Conservation (phyloP, 129 eudicot species). For the Centrapalus pauciflorus region DNA sequence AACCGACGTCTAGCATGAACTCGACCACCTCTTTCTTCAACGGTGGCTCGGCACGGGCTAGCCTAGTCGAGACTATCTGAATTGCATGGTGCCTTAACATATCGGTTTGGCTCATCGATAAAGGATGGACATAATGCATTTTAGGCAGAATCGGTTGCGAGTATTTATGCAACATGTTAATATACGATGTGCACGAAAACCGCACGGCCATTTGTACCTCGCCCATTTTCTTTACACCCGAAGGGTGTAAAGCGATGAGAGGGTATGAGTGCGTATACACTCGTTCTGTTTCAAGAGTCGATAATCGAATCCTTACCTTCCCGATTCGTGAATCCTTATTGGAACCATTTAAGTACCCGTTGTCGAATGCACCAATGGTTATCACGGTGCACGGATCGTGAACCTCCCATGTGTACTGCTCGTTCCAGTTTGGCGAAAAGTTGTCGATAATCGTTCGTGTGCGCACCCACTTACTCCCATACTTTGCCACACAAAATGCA, state of each 20-base stretch:
- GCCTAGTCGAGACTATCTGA: conserved; percentile 53
- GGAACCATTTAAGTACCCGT: conserved; percentile 51
- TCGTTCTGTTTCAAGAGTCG: conserved; percentile 80
- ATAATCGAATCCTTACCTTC: conserved; percentile 75
- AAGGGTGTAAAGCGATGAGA: conserved; percentile 61
- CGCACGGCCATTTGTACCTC: conserved; percentile 85
- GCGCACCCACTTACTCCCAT: conserved; percentile 81
- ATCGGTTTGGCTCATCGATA: conserved; percentile 60
- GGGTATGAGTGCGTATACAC: conserved; percentile 92
- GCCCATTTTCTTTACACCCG: conserved; percentile 91
- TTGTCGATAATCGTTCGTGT: conserved; percentile 77
- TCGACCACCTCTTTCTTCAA: conserved; percentile 73
- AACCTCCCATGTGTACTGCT: conserved; percentile 97
- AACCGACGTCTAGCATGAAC: conserved; percentile 67
- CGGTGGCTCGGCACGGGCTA: conserved; percentile 80
- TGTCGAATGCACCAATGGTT: conserved; percentile 74
- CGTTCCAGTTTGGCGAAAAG: conserved; percentile 74
- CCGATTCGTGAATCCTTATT: conserved; percentile 65
- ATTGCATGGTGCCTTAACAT: conserved; percentile 61
- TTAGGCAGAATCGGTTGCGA: conserved; percentile 75
- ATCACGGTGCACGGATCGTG: conserved; percentile 82
- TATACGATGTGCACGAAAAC: conserved; percentile 72
- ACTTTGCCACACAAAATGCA: conserved; percentile 88
- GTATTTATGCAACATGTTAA: conserved; percentile 79
- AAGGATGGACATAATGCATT: conserved; percentile 88